Evolutionary conservation across 78 protist species (phyloP).

Genomic region (Capsaspora owczarzaki): DNA sequence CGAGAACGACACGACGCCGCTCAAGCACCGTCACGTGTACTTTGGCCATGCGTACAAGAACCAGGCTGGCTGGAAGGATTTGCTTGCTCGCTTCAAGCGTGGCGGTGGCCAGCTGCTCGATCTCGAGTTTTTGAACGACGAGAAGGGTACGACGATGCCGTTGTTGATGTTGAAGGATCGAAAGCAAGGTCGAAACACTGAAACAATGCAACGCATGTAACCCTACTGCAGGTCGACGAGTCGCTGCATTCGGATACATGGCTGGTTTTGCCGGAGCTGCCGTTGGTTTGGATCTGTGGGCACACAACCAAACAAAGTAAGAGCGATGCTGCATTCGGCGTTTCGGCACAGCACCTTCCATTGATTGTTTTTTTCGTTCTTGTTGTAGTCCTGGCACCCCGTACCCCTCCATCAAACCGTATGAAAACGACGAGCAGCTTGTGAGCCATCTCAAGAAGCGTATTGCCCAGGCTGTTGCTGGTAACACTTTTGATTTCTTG

Average conservation of each 20-base stretch:
- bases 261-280: conserved; percentile 68
- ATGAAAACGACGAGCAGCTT: neutral
- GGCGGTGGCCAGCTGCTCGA: conserved; percentile 56
- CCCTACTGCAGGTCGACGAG: conserved; percentile 38
- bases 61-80: conserved; percentile 18
- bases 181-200: too few species aligned
- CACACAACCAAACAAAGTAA: conserved; percentile 17
- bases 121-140: conserved; percentile 58
- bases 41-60: conserved; percentile 74
- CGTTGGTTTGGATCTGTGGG: conserved; percentile 50
- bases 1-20: conserved; percentile 34
- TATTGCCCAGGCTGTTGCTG: neutral
- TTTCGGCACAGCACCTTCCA: too few species aligned
- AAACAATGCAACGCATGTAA: too few species aligned
- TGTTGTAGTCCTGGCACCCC: neutral
- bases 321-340: neutral
- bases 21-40: conserved; percentile 56
- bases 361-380: too few species aligned
- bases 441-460: neutral
- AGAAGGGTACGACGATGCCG: conserved; percentile 9
- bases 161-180: neutral
- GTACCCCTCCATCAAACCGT: neutral
- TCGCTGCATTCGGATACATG: conserved; percentile 73
- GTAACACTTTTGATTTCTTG: too few species aligned
- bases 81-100: conserved; percentile 40